Evolutionary conservation across 2,329 filamentous ascomycete species (phyloP).

Genomic region (Huntiella bhutanensis): DNA sequence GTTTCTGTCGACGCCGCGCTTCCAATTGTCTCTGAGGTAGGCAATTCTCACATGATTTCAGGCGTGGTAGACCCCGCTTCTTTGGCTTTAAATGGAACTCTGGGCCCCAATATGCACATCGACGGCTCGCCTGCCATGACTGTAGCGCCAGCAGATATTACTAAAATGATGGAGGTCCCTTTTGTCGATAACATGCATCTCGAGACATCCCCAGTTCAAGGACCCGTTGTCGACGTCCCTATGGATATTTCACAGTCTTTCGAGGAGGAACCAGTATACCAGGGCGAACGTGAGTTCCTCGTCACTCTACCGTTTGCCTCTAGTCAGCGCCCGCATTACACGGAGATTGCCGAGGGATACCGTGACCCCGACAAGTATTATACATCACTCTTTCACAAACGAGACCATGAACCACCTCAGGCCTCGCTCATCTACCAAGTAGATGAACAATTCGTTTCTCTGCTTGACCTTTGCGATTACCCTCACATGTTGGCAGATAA

Average conservation of each 20-base stretch:
- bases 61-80: constrained; percentile 16
- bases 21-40: constrained; percentile 6
- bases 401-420: constrained; percentile 22
- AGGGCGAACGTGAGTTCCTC: constrained; percentile 24
- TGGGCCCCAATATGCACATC: constrained; percentile 4
- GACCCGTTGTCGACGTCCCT: constrained; percentile 2
- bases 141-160: constrained; percentile 23
- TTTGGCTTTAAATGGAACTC: constrained; percentile 14
- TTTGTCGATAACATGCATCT: constrained; percentile 6
- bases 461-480: constrained; percentile 38
- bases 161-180: constrained; percentile 15
- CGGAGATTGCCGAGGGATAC: constrained; percentile 27
- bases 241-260: constrained; percentile 4
- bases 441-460: constrained; percentile 29
- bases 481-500: constrained; percentile 33
- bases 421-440: constrained; percentile 25
- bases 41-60: constrained; percentile 5
- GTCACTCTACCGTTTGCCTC: constrained; percentile 39
- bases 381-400: constrained; percentile 23
- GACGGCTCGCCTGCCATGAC: constrained; percentile 13
- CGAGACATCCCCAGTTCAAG: constrained; percentile 8
- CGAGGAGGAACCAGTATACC: constrained; percentile 3
- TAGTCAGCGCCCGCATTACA: constrained; percentile 32
- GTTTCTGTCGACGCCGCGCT: constrained; percentile 18
- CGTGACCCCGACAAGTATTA: constrained; percentile 28